phyloP scores from a whole-genome alignment of 2,329 filamentous ascomycete species.

The Paraphaeosphaeria sporulosa region DNA sequence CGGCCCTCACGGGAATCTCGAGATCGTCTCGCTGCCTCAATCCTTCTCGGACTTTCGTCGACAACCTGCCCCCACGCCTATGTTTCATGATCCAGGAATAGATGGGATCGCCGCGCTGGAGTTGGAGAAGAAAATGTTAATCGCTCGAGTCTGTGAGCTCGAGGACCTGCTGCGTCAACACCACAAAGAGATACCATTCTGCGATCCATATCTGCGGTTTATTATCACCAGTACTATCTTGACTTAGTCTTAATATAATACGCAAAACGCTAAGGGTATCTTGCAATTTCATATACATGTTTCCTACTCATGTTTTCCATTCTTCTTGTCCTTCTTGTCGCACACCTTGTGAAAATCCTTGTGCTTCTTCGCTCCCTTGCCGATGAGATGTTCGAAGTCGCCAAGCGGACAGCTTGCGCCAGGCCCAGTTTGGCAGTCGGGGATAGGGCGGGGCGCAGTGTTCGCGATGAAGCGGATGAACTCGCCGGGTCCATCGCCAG shows the following conservation, averaged over 20 bases:
- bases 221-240: neutral
- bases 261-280: neutral
- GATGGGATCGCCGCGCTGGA: neutral
- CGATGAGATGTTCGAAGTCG: conserved; percentile 54
- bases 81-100: no score
- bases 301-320: neutral
- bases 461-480: conserved; percentile 63
- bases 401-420: conserved; percentile 57
- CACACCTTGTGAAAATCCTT: conserved; percentile 40
- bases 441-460: conserved; percentile 57
- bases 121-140: neutral
- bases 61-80: neutral
- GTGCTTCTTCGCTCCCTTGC: conserved; percentile 47
- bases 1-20: neutral
- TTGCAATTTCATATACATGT: neutral
- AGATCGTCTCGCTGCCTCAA: neutral
- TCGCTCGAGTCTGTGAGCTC: neutral
- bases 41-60: neutral
- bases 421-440: conserved; percentile 58
- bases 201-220: neutral
- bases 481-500: conserved; percentile 51
- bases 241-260: no score
- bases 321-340: conserved; percentile 28
- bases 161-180: neutral
- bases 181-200: neutral